phyloP scores from a whole-genome alignment of 2,329 filamentous ascomycete species.

The Epichloe amarillans region DNA sequence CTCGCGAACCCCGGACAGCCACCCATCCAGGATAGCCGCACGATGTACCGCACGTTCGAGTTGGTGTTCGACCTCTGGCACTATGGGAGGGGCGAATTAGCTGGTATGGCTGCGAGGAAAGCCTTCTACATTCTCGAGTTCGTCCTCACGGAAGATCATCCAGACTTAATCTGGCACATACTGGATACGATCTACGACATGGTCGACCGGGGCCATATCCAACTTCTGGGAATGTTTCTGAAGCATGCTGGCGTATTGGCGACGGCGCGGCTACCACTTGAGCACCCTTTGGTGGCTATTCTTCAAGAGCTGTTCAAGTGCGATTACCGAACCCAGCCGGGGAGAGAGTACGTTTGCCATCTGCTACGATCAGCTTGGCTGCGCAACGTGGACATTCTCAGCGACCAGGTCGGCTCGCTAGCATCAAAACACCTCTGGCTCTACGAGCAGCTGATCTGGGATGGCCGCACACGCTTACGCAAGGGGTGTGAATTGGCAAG shows the following conservation, averaged over 20 bases:
- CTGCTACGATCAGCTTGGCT: conserved; percentile 23
- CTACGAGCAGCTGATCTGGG: conserved; percentile 26
- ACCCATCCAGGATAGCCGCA: conserved; percentile 25
- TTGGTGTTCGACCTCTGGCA: conserved; percentile 24
- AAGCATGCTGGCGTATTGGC: conserved; percentile 18
- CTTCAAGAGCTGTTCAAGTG: conserved; percentile 19
- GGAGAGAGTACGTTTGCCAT: conserved; percentile 20
- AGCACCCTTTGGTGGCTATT: conserved; percentile 22
- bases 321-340: conserved; percentile 18
- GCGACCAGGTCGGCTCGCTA: conserved; percentile 17
- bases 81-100: conserved; percentile 21
- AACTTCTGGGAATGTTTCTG: conserved; percentile 22
- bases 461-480: conserved; percentile 22
- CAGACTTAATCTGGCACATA: conserved; percentile 25
- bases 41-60: conserved; percentile 27
- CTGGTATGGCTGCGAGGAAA: conserved; percentile 22
- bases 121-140: conserved; percentile 24
- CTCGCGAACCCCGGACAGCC: conserved; percentile 21
- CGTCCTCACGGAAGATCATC: conserved; percentile 23
- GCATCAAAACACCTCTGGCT: conserved; percentile 21
- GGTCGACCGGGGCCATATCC: conserved; percentile 21
- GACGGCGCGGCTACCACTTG: conserved; percentile 14
- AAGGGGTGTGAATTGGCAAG: conserved; percentile 18
- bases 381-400: conserved; percentile 22
- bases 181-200: conserved; percentile 26